These are phyloP conservation scores for Chamaecrista fasciculata DNA, from an alignment of 306 rosid species.

Conservation along the genomic window DNA sequence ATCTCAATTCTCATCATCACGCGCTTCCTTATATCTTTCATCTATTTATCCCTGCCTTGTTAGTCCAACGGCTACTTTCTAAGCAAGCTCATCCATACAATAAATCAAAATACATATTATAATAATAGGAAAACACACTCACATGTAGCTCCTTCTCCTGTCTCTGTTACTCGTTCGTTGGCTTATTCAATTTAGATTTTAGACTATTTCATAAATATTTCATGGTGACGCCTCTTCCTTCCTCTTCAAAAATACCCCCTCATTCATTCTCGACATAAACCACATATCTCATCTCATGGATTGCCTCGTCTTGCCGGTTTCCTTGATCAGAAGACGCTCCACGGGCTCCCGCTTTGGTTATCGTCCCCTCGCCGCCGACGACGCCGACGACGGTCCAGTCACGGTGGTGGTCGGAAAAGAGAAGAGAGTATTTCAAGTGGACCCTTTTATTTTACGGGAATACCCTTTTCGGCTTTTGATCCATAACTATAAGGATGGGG, in stretches of 20 bases:
- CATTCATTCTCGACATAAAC: neutral
- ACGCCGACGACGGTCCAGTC: slow-evolving; percentile 44
- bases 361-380: slow-evolving; percentile 38
- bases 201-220: neutral
- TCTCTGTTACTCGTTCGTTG: slow-evolving; percentile 32
- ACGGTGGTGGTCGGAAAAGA: slow-evolving; percentile 85
- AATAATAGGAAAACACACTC: too few relatives aligned
- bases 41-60: neutral
- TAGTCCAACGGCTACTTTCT: slow-evolving; percentile 15
- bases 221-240: neutral
- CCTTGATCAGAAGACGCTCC: slow-evolving; percentile 49
- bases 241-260: neutral
- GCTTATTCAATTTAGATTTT: slow-evolving; percentile 34
- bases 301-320: slow-evolving; percentile 74
- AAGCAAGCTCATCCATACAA: too few relatives aligned
- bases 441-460: slow-evolving; percentile 69
- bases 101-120: too few relatives aligned
- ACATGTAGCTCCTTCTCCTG: neutral
- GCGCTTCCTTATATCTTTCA: neutral
- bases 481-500: slow-evolving; percentile 51
- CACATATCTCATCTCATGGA: slow-evolving; percentile 50
- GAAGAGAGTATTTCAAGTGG: slow-evolving; percentile 76
- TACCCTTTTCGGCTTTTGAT: slow-evolving; percentile 69
- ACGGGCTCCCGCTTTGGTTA: slow-evolving; percentile 49
- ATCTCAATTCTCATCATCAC: too few relatives aligned